These are phyloP conservation scores for Backusella sp. DNA, from an alignment of 192 early-diverging fungal genomes.

Conservation along the genomic window DNA sequence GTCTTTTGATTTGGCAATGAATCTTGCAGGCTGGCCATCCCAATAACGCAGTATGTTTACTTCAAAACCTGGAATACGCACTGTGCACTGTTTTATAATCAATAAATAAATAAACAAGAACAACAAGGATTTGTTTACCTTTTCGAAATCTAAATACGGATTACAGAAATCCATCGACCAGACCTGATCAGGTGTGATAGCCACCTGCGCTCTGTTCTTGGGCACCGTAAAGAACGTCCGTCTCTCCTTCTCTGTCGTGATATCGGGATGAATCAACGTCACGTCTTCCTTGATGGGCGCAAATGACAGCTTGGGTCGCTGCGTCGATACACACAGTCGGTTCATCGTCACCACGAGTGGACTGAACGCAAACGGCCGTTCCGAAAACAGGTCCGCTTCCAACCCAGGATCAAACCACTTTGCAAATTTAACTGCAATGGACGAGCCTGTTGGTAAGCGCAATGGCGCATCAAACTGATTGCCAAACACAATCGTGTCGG, in stretches of 20 bases:
- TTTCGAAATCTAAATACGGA: conserved; percentile 48
- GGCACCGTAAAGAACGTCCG: conserved; percentile 36
- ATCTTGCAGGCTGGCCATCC: conserved; percentile 70
- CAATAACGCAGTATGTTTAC: conserved; percentile 50
- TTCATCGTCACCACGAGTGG: conserved; percentile 79
- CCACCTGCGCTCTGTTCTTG: conserved; percentile 41
- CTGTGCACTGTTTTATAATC: background rate
- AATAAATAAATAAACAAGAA: background rate
- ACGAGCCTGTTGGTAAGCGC: conserved; percentile 63
- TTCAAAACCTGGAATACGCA: conserved; percentile 46
- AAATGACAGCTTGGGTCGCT: conserved; percentile 28
- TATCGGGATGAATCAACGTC: conserved; percentile 7
- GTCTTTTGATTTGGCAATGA: conserved; percentile 66
- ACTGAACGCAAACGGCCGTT: conserved; percentile 70
- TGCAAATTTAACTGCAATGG: conserved; percentile 71
- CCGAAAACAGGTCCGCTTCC: conserved; percentile 64
- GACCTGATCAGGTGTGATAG: conserved; percentile 64
- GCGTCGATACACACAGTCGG: conserved; percentile 52
- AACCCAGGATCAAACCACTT: conserved; percentile 77
- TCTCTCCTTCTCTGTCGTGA: conserved; percentile 4
- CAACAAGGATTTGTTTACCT: conserved; percentile 17
- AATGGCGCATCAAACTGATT: conserved; percentile 72
- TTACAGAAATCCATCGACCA: conserved; percentile 75
- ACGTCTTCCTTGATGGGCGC: conserved; percentile 31
- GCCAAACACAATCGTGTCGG: conserved; percentile 75